Evolutionary conservation across 1,284 basidiomycete genomes (phyloP), one percentile per base, ranked within the genome.

Genomic region (Pseudomicrostroma phylloplanum): DNA sequence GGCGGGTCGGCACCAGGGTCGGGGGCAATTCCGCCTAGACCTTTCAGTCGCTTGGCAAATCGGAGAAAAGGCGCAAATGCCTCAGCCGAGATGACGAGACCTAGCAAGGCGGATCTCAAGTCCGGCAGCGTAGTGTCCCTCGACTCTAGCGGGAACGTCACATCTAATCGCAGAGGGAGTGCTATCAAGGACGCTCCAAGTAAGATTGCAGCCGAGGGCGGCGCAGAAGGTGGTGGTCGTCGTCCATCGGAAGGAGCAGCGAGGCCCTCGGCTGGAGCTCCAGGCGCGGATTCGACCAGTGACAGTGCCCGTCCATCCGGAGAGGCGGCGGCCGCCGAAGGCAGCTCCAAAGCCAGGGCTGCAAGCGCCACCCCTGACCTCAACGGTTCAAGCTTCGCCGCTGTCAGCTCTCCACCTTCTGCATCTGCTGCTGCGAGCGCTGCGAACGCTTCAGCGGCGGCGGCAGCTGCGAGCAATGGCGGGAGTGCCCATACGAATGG

Each of bases 21-120:
- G 39, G 21, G 42, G 3, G 30, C 58, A 36, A 13, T 41, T 11
- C 25, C 48, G 58, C 19, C 17, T 23, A 62, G 67, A 6, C 64
- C 67, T 13, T 71, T 73, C 60, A 68, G 70, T 61, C 63, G 71
- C 36, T 61, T 73, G 40, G 41, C 58, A 30, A 11, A 26, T 11
- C 54, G 49, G 30, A 42, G 56, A 26, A 26, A 17, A 7, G 30
- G 30, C 4, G 30, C 30, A 9, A 36, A 36, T 36, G 30, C 30
- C 3, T 36, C 54, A 26, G 11, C 42, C 41, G n/a, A 53, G 58
- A 6, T 59, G 25, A n/a, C 13, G 7, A 11, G 36, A 36, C 55
- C 63, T 4, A 67, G 65, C 13, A 63, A 39, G 9, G 57, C 60
- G 36, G 58, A 67, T 53, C 46, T 69, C n/a, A 64, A 64, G 0